Percentiles rank a stretch among this genome's conserved stretches.
Conservation (phyloP, 2,329 filamentous ascomycete species). For the Claviceps purpurea region DNA sequence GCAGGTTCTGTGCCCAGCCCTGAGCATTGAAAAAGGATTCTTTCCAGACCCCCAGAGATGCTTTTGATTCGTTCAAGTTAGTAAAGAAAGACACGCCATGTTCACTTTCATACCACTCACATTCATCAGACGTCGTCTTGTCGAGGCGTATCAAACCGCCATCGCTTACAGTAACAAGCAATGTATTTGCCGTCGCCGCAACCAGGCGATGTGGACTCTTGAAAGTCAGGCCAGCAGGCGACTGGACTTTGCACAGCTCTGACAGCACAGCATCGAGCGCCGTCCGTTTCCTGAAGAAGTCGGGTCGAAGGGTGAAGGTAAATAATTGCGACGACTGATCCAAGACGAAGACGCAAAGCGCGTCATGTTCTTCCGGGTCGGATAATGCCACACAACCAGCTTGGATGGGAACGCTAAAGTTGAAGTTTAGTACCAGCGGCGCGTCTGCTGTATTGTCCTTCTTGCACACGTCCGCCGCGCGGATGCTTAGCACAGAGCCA, state of each 20-base stretch:
- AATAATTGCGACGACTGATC: constrained; percentile 70
- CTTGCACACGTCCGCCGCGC: constrained; percentile 68
- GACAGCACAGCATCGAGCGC: constrained; percentile 60
- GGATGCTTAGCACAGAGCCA: constrained; percentile 67
- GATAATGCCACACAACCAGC: constrained; percentile 70
- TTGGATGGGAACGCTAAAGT: constrained; percentile 61
- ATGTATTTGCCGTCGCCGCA: constrained; percentile 56
- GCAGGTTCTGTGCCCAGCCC: constrained; percentile 55
- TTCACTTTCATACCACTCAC: constrained; percentile 21
- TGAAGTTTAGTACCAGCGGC: constrained; percentile 62
- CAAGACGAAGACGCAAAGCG: constrained; percentile 65
- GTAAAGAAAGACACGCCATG: not conserved
- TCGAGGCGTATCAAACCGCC: constrained; percentile 62
- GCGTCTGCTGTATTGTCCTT: constrained; percentile 52
- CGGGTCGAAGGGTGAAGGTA: constrained; percentile 68
- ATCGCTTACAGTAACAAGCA: constrained; percentile 72
- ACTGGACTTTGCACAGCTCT: constrained; percentile 63
- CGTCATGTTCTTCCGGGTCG: constrained; percentile 65
- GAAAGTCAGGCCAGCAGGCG: constrained; percentile 61
- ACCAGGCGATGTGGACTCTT: constrained; percentile 71
- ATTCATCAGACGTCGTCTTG: constrained; percentile 34
- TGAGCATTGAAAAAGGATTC: constrained; percentile 63
- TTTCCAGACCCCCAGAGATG: constrained; percentile 38
- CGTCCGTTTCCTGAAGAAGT: constrained; percentile 61
- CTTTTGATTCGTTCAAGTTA: constrained; percentile 8